Percentiles rank a stretch among this genome's conserved stretches.
Conservation (phyloP, 176 grass and related monocot genomes). For the Carex pumila region DNA sequence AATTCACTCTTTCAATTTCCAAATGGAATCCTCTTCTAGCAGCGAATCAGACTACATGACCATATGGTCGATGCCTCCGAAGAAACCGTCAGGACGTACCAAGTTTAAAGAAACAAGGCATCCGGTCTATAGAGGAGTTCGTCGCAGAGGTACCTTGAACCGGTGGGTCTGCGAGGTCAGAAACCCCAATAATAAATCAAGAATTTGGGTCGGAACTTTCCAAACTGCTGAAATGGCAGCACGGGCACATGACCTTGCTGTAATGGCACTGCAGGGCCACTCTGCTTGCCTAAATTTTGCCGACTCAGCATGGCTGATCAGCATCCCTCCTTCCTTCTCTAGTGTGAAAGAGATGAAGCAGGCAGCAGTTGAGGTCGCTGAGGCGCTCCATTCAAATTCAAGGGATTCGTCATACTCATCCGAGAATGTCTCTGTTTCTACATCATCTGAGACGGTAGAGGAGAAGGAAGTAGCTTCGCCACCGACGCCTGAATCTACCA, state of each 20-base stretch:
- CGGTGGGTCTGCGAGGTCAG: constrained; percentile 83
- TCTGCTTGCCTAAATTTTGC: constrained; percentile 48
- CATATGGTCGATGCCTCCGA: constrained; percentile 25
- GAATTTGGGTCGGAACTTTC: constrained; percentile 82
- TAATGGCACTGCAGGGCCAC: constrained; percentile 30
- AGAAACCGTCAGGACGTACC: constrained; percentile 60
- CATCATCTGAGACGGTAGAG: not conserved
- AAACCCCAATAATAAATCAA: constrained; percentile 35
- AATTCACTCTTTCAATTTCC: not conserved
- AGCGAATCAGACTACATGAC: not conserved
- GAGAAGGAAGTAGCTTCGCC: not conserved
- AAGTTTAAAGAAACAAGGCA: constrained; percentile 85
- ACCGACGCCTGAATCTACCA: too few relatives aligned
- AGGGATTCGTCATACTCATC: not conserved
- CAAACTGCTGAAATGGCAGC: constrained; percentile 49
- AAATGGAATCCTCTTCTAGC: constrained; percentile 11
- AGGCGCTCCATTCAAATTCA: constrained; percentile 27
- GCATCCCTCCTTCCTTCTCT: constrained; percentile 17
- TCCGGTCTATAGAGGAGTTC: constrained; percentile 73
- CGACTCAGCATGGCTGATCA: constrained; percentile 47
- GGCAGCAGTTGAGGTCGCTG: constrained; percentile 33
- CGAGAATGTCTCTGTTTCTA: not conserved
- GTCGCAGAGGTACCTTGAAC: constrained; percentile 27
- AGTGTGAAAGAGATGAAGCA: constrained; percentile 25
- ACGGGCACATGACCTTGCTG: constrained; percentile 55